phyloP scores from a whole-genome alignment of 495 filamentous ascomycete species.

The Penicillium mononematosum region DNA sequence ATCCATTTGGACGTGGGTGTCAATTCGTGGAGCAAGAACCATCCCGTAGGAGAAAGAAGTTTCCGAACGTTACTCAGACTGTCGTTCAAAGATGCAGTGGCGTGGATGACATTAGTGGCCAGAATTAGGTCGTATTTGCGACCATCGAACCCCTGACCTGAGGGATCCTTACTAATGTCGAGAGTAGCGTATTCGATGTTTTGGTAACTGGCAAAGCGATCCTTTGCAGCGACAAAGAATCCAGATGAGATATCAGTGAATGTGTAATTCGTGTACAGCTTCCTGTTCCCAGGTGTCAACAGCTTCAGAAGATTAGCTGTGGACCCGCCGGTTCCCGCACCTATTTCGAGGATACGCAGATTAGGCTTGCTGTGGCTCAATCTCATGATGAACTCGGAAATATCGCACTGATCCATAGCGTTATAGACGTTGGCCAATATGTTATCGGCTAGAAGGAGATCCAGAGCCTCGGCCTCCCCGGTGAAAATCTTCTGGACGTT shows the following conservation, averaged over 20 bases:
- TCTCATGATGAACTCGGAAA: constrained; percentile 18
- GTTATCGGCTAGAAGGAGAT: constrained; percentile 32
- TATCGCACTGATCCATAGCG: constrained; percentile 21
- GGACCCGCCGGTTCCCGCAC: constrained; percentile 43
- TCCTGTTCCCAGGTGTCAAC: constrained; percentile 7
- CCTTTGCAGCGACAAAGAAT: constrained; percentile 50
- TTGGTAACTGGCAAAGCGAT: constrained; percentile 37
- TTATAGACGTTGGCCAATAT: constrained; percentile 32
- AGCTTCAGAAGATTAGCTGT: constrained; percentile 35
- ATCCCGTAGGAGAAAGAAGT: constrained; percentile 27
- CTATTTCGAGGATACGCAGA: constrained; percentile 48
- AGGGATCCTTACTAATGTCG: constrained; percentile 50
- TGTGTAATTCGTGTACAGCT: constrained; percentile 26
- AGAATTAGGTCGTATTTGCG: constrained; percentile 53
- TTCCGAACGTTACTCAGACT: constrained; percentile 42
- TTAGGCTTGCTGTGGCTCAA: constrained; percentile 41
- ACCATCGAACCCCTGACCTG: constrained; percentile 47
- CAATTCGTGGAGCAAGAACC: constrained; percentile 30
- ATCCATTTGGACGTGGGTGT: neutral
- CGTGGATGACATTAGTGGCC: constrained; percentile 53
- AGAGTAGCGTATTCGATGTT: constrained; percentile 46
- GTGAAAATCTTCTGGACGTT: constrained; percentile 22
- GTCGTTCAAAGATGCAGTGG: constrained; percentile 37
- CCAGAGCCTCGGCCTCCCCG: constrained; percentile 23
- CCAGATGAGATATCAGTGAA: constrained; percentile 47